These are phyloP conservation scores for Xylaria sp. DNA, from an alignment of 2,329 filamentous ascomycete species.

Conservation along the genomic window DNA sequence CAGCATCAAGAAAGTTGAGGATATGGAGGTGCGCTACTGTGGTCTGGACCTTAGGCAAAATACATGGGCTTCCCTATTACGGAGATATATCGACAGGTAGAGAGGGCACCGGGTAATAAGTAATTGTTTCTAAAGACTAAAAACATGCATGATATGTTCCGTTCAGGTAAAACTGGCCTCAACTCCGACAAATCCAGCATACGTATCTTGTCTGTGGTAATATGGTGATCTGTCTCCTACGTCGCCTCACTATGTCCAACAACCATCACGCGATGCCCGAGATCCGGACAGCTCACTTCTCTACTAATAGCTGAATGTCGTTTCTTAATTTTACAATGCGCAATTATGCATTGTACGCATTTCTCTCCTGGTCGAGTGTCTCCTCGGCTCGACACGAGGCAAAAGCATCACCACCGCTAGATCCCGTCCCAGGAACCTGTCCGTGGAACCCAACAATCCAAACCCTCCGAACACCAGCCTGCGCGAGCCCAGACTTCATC, in stretches of 20 bases:
- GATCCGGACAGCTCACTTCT: neutral
- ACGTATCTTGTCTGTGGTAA: neutral
- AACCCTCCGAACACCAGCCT: slow-evolving; percentile 30
- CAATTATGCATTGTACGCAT: slow-evolving; percentile 5
- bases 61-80: slow-evolving; percentile 9
- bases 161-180: slow-evolving; percentile 4
- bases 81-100: neutral
- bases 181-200: slow-evolving; percentile 2
- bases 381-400: slow-evolving; percentile 13
- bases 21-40: slow-evolving; percentile 1
- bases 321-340: slow-evolving; percentile 13
- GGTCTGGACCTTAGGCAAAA: slow-evolving; percentile 38
- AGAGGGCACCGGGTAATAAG: slow-evolving; percentile 14
- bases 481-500: slow-evolving; percentile 30
- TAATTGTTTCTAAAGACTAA: neutral
- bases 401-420: slow-evolving; percentile 13
- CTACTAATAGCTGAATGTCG: neutral
- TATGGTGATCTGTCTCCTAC: neutral
- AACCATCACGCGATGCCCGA: neutral
- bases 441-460: slow-evolving; percentile 37
- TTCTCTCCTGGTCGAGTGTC: slow-evolving; percentile 15
- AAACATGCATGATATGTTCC: slow-evolving; percentile 2
- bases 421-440: slow-evolving; percentile 27
- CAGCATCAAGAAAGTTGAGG: neutral
- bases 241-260: slow-evolving; percentile 7